Evolutionary conservation across 768 basidiomycete genomes (phyloP).

Genomic region (Candolleomyces aberdarensis): DNA sequence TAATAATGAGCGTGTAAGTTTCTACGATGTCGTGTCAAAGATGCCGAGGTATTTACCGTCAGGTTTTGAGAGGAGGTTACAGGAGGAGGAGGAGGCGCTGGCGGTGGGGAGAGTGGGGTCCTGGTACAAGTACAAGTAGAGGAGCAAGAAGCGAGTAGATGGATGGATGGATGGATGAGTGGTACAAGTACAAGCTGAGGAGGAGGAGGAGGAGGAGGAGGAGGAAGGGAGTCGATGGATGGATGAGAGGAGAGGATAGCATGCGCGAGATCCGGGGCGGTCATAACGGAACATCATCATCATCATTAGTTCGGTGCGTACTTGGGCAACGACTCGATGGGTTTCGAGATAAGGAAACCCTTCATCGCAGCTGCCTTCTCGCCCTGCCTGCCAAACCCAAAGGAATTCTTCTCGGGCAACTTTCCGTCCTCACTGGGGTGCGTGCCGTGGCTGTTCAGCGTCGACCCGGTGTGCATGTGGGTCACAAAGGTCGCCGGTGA

Average conservation of each 20-base stretch:
- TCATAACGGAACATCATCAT: no score
- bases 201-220: background rate
- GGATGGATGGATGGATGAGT: background rate
- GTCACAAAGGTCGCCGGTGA: conserved; percentile 5
- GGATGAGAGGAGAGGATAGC: no score
- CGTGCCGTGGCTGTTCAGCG: conserved; percentile 7
- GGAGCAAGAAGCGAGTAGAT: no score
- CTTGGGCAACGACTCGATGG: conserved; percentile 25
- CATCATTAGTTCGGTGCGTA: conserved; percentile 7
- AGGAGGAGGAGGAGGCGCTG: no score
- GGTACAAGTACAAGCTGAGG: background rate
- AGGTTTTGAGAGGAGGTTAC: no score
- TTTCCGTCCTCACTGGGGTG: conserved; percentile 13
- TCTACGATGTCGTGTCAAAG: no score
- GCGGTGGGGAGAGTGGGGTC: no score
- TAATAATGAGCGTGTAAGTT: no score
- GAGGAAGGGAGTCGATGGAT: background rate
- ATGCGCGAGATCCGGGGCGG: no score
- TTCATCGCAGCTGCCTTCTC: conserved; percentile 73
- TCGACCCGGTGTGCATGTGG: conserved; percentile 7
- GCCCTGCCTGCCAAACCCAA: conserved; percentile 79
- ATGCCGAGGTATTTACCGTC: no score
- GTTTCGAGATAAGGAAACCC: conserved; percentile 40
- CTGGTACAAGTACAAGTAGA: background rate
- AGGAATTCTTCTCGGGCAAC: conserved; percentile 36